Percentiles rank a stretch among this genome's conserved stretches.
Conservation (phyloP, 2,329 filamentous ascomycete genomes). For the Zymoseptoria pseudotritici region DNA sequence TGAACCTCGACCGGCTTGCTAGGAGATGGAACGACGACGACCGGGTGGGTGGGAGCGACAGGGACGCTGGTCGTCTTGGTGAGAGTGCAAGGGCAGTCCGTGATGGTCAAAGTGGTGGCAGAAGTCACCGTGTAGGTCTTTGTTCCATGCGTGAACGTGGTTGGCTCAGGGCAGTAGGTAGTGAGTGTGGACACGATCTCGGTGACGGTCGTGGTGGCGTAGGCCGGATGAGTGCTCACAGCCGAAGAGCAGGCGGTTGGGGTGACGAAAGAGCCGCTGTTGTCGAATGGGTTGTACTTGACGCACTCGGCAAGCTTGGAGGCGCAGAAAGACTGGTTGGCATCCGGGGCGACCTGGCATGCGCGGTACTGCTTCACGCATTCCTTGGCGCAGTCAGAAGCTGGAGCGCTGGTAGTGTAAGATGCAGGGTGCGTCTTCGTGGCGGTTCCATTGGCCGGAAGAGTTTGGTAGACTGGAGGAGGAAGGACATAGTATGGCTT, state of each 20-base stretch:
- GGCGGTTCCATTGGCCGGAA: neutral
- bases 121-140: constrained; percentile 61
- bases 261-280: neutral
- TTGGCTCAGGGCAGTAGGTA: constrained; percentile 66
- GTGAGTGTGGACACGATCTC: constrained; percentile 57
- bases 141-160: constrained; percentile 55
- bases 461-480: neutral
- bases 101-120: constrained; percentile 23
- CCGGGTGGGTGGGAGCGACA: neutral
- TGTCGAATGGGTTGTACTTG: neutral
- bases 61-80: constrained; percentile 2
- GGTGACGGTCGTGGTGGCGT: constrained; percentile 35
- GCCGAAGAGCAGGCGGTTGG: neutral
- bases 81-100: constrained; percentile 15
- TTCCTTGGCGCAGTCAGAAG: neutral
- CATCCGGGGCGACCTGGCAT: constrained; percentile 2
- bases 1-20: neutral
- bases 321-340: constrained; percentile 5
- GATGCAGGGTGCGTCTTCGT: neutral
- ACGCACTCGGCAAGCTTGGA: constrained; percentile 1
- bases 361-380: neutral
- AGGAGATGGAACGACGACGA: neutral
- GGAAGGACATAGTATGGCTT: neutral
- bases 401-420: neutral
- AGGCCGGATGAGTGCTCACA: neutral